These are phyloP conservation scores for Paradendryphiella salina DNA, from an alignment of 2,329 filamentous ascomycete species.

Conservation along the genomic window DNA sequence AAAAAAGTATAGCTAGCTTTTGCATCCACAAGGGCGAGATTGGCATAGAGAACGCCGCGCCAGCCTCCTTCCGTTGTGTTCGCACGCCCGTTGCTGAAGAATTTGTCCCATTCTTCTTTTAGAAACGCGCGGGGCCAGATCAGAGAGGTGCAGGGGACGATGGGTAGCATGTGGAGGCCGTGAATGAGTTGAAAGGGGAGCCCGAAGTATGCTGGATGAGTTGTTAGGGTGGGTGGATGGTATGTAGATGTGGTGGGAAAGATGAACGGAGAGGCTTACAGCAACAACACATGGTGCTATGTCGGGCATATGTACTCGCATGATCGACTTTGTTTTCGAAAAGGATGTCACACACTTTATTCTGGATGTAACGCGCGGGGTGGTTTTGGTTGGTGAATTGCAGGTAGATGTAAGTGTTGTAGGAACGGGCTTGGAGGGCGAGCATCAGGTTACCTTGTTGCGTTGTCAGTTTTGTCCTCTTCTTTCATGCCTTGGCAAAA, in stretches of 20 bases:
- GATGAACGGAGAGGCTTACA: neutral
- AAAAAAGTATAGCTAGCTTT: slow-evolving; percentile 75
- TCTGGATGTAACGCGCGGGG: slow-evolving; percentile 75
- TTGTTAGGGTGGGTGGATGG: too few relatives aligned
- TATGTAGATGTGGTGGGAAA: too few relatives aligned
- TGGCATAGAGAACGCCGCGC: slow-evolving; percentile 83
- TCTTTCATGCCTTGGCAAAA: neutral
- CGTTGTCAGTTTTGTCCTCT: neutral
- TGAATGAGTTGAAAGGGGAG: slow-evolving; percentile 65
- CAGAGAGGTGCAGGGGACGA: slow-evolving; percentile 69
- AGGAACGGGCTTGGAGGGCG: slow-evolving; percentile 70
- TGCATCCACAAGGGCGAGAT: slow-evolving; percentile 77
- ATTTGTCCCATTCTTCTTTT: slow-evolving; percentile 65
- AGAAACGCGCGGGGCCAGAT: slow-evolving; percentile 72
- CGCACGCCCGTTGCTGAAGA: slow-evolving; percentile 70
- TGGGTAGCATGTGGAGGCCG: slow-evolving; percentile 81
- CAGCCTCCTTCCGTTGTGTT: slow-evolving; percentile 65
- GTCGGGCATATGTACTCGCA: slow-evolving; percentile 73
- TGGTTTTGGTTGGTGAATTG: slow-evolving; percentile 68
- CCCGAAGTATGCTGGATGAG: slow-evolving; percentile 70
- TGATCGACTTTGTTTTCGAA: slow-evolving; percentile 98
- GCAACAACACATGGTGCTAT: slow-evolving; percentile 54
- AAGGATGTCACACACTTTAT: slow-evolving; percentile 70
- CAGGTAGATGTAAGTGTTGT: slow-evolving; percentile 84
- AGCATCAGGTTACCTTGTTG: slow-evolving; percentile 76